Percentiles rank a stretch among this genome's conserved stretches.
phyloP scores from a whole-genome alignment of 371 early-diverging fungal species.

The Syncephalastrum sp. region DNA sequence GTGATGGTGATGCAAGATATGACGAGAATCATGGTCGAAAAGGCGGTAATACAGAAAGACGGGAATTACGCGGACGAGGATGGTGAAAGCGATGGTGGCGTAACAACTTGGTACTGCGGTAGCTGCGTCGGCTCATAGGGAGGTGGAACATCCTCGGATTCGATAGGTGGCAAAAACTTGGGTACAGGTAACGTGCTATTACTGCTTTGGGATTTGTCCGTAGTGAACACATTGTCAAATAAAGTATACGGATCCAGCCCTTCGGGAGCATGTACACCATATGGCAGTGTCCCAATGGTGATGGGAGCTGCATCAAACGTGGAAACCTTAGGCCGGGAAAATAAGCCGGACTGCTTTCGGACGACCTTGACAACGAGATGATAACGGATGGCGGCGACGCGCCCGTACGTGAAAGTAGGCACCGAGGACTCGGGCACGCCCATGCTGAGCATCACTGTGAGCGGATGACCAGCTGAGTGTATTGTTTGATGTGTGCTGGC shows the following conservation, averaged over 20 bases:
- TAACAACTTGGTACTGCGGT: constrained; percentile 59
- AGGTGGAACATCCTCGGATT: constrained; percentile 32
- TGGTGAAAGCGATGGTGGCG: too few relatives aligned
- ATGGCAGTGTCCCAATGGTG: constrained; percentile 30
- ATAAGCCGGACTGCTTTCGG: constrained; percentile 7
- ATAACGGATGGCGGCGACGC: constrained; percentile 22
- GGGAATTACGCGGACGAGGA: too few relatives aligned
- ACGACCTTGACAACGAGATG: constrained; percentile 22
- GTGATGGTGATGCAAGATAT: too few relatives aligned
- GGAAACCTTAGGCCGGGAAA: constrained; percentile 4
- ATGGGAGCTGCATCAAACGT: constrained; percentile 21
- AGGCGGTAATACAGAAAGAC: too few relatives aligned
- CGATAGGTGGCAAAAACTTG: constrained; percentile 21
- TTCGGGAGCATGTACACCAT: constrained; percentile 28
- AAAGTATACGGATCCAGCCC: constrained; percentile 26
- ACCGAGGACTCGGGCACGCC: constrained; percentile 24
- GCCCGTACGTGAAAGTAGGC: constrained; percentile 33
- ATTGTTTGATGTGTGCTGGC: too few relatives aligned
- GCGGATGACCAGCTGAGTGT: too few relatives aligned
- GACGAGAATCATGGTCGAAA: too few relatives aligned
- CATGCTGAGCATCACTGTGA: constrained; percentile 3
- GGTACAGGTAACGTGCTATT: constrained; percentile 18
- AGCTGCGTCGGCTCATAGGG: constrained; percentile 34
- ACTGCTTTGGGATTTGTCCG: neutral
- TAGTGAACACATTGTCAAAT: constrained; percentile 9